phyloP scores from a whole-genome alignment of 495 filamentous ascomycete genomes.

The Hypoxylon fuscum region DNA sequence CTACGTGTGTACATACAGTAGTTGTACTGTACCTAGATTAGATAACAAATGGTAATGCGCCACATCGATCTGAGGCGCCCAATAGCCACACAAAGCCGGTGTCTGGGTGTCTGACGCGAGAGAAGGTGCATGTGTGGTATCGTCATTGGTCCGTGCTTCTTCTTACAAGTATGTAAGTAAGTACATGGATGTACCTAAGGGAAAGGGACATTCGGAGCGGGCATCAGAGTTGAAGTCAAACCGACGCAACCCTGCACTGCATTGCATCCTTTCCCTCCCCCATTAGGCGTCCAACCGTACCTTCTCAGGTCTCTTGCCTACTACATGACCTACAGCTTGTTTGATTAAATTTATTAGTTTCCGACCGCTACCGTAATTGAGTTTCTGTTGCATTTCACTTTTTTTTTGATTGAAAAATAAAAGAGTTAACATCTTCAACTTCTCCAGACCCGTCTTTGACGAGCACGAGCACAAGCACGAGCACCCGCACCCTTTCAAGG shows the following conservation, averaged over 20 bases:
- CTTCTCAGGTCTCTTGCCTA: slow-evolving; percentile 15
- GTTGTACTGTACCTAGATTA: neutral
- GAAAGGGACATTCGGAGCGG: slow-evolving; percentile 28
- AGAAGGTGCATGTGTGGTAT: slow-evolving; percentile 17
- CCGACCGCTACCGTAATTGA: neutral
- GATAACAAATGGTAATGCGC: slow-evolving; percentile 4
- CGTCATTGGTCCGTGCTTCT: slow-evolving; percentile 43
- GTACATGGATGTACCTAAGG: neutral
- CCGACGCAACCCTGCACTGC: slow-evolving; percentile 30
- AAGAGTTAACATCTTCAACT: neutral
- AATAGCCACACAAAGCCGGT: slow-evolving; percentile 7
- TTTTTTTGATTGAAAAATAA: neutral
- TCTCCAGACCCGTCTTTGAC: neutral
- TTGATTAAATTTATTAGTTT: neutral
- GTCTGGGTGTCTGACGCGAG: neutral
- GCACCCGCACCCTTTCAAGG: slow-evolving; percentile 16
- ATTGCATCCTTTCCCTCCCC: slow-evolving; percentile 37
- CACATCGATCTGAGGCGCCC: neutral
- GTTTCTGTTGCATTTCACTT: neutral
- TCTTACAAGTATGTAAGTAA: too few species aligned
- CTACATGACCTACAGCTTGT: slow-evolving; percentile 2
- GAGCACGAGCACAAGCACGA: slow-evolving; percentile 17
- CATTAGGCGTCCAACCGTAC: slow-evolving; percentile 13
- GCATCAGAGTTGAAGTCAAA: slow-evolving; percentile 28
- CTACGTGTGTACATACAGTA: too few species aligned